Evolutionary conservation across 805 yeast genomes (phyloP).

Genomic region (Starmerella apicola): DNA sequence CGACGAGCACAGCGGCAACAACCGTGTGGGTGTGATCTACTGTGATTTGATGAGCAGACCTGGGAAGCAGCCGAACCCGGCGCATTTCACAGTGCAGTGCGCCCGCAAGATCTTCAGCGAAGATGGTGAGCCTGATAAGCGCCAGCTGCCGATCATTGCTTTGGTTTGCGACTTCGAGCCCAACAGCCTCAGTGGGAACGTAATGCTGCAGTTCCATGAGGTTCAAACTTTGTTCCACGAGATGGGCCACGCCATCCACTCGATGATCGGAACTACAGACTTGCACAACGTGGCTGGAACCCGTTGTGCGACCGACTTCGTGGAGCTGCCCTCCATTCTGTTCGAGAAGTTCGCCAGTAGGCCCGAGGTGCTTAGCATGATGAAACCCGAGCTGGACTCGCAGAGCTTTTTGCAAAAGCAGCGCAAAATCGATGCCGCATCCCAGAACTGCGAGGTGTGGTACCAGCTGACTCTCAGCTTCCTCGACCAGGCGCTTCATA

Average conservation of each 20-base stretch:
- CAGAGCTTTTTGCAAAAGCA: slow-evolving; percentile 8
- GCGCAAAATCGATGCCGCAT: slow-evolving; percentile 8
- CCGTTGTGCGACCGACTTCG: slow-evolving; percentile 90
- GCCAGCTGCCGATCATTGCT: slow-evolving; percentile 82
- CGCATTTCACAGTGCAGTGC: slow-evolving; percentile 92
- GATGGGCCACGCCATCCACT: slow-evolving; percentile 98
- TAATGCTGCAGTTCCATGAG: slow-evolving; percentile 53
- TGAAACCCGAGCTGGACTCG: slow-evolving; percentile 14
- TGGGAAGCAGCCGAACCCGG: slow-evolving; percentile 71
- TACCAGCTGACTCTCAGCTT: slow-evolving; percentile 85
- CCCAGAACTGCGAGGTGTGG: slow-evolving; percentile 62
- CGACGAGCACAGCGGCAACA: slow-evolving; percentile 43
- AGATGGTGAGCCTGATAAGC: slow-evolving; percentile 21
- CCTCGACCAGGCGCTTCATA: slow-evolving; percentile 71
- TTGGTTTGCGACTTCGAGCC: slow-evolving; percentile 65
- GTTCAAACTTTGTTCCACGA: slow-evolving; percentile 94
- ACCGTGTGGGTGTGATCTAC: slow-evolving; percentile 67
- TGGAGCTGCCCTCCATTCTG: slow-evolving; percentile 88
- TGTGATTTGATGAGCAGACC: slow-evolving; percentile 74
- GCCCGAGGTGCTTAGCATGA: slow-evolving; percentile 50
- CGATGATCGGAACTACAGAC: slow-evolving; percentile 86
- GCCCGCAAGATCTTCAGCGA: slow-evolving; percentile 50
- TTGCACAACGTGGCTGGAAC: slow-evolving; percentile 91
- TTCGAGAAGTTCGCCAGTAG: slow-evolving; percentile 90
- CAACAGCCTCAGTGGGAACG: slow-evolving; percentile 10